Base-by-base conservation (phyloP, 2,329 filamentous ascomycete species). In the Cephalotrichum gorgonifer region DNA sequence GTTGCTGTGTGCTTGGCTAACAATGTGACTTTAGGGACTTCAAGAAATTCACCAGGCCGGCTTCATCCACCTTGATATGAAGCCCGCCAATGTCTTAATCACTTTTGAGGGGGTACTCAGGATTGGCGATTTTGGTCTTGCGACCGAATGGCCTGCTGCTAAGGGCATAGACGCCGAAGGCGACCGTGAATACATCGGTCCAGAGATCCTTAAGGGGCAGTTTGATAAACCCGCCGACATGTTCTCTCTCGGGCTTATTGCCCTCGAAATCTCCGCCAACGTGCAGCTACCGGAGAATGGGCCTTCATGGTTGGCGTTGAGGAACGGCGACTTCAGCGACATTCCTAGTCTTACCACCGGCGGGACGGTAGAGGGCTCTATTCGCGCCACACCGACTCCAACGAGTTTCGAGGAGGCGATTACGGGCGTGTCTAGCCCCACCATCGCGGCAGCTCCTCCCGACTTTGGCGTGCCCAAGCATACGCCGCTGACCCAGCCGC, bases 141-240 rank as follows among this genome's bases (percentile, higher is more conserved):
- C 93, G 25, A 82, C 86, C 38, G 65, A 73, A 11, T 91, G 86
- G 81, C 87, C 89, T 14, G 86, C 85, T 15, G 77, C 82, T 43
- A 74, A 79, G 49, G 80, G 83, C 49, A 85, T 93, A 52, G 89
- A 96, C 56, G 85, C 87, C 39, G 93, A 98, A 69, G 93, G 93
- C 28, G 93, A 98, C 62, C 86, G 93, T 45, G 88, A 95, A 62
- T 98, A 98, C 63, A 91, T 98, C 62, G 91, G 87, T 1, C 90
- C 90, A 0, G 93, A 98, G 65, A 88, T 95, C 53, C 79, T 98
- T 20, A 80, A 81, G 60, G 91, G 90, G 39, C 79, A 83, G 54
- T 93, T 86, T 57, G 89, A 95, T 67, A 93, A 91, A 64, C 86
- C 91, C 33, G 86, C 89, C 31, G 93, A 98, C 64, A 79, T 98